Base-by-base conservation (phyloP, 345 rosid species). In the Atalantia buxifolia region DNA sequence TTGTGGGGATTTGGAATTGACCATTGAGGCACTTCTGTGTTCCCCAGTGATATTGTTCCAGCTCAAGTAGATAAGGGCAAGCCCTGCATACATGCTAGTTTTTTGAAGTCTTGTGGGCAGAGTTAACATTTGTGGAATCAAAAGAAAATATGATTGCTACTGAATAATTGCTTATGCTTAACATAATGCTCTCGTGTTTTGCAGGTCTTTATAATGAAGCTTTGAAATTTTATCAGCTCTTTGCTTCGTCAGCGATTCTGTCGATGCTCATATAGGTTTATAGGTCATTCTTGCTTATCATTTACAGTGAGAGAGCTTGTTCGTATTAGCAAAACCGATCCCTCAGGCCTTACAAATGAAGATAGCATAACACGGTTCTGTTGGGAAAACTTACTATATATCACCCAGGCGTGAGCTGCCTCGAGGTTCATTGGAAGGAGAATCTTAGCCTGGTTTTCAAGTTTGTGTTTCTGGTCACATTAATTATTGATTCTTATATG, bases 201-300 rank as follows among this genome's bases (percentile, higher is more conserved):
- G 82, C 90, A 92, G 97, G 93, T 81, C 87, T 86, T 42, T 87
- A 83, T 80, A 57, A 72, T 40, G 85, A 87, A 33, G 77, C 78
- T 63, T 66, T 72, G 76, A 74, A 71, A 67, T 61, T 75, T 77
- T 78, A 81, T 76, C 81, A 81, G 74, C 77, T 86, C 61, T 62
- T 82, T 74, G 79, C 81, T 5, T 80, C 76, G 30, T 75, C 83
- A 18, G 50, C 77, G 64, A 80, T 82, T 78, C 79, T 90, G 64
- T 28, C 77, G 82, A 78, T 84, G 85, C 69, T 87, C 65, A 40
- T 78, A 63, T 87, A 79, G 79, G 38, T 30, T 55, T 60, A 76
- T 24, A 27, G 79, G 80, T 76, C 61, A 4, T 31, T 71, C 76
- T 75, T 33, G 69, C 28, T 66, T 66, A 42, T 10, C 71, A 21